Conservation (phyloP, 2,329 filamentous ascomycete genomes). For the Diaporthe citri region DNA sequence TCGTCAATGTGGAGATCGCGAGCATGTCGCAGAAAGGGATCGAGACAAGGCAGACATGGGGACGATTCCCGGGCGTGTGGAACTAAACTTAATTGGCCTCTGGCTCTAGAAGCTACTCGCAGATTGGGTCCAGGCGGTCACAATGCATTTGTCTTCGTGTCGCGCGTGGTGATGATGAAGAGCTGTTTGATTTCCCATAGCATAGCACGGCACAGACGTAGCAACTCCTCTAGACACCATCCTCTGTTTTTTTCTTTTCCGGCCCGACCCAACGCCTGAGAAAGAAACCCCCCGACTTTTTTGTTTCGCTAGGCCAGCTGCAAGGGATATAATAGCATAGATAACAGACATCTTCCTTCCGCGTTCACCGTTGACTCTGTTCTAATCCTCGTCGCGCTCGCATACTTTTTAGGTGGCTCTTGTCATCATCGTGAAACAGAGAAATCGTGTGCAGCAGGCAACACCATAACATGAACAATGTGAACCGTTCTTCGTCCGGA, state of each 20-base stretch:
- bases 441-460: conserved; percentile 15
- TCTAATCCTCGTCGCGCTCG: conserved; percentile 5
- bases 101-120: background rate
- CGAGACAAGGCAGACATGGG: background rate
- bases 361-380: background rate
- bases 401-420: conserved; percentile 16
- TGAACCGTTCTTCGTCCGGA: background rate
- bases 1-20: background rate
- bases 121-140: background rate
- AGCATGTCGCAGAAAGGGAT: background rate
- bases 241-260: conserved; percentile 26
- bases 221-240: conserved; percentile 23
- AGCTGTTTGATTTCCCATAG: background rate
- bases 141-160: background rate
- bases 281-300: conserved; percentile 1
- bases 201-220: background rate
- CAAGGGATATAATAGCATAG: conserved; percentile 1
- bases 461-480: background rate
- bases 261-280: conserved; percentile 16
- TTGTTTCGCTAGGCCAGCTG: conserved; percentile 24
- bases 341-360: background rate
- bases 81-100: background rate
- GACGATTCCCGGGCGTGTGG: background rate
- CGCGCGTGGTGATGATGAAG: background rate
- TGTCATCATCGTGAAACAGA: conserved; percentile 26